Conservation (phyloP, 2,329 filamentous ascomycete species). For the Cladobotryum protrusum region DNA sequence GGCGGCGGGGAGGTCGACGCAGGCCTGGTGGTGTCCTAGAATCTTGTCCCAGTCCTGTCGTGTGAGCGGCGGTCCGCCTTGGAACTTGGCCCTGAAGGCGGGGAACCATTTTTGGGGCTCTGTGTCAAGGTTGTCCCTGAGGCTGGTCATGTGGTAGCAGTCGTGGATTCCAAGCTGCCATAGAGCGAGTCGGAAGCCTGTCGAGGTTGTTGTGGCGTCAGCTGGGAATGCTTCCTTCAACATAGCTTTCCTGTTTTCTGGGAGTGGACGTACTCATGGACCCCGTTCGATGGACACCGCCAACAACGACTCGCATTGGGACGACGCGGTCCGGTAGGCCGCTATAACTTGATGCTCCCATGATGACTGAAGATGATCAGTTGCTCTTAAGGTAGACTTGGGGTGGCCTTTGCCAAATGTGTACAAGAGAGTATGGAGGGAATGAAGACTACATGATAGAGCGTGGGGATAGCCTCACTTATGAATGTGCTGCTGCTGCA, state of each 20-base stretch:
- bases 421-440: no score
- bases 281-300: constrained; percentile 33
- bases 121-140: constrained; percentile 20
- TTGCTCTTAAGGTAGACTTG: no score
- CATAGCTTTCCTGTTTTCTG: not conserved
- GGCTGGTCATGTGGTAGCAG: constrained; percentile 31
- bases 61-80: constrained; percentile 23
- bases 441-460: no score
- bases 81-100: constrained; percentile 28
- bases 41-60: constrained; percentile 40
- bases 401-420: no score
- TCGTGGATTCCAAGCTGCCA: constrained; percentile 31
- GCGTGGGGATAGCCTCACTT: no score
- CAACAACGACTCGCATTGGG: constrained; percentile 35
- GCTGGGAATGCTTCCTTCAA: constrained; percentile 1
- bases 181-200: constrained; percentile 30
- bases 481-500: no score
- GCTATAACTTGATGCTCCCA: not conserved
- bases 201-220: not conserved
- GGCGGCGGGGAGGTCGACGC: constrained; percentile 49
- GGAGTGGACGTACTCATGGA: constrained; percentile 28
- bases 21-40: constrained; percentile 42
- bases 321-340: constrained; percentile 24
- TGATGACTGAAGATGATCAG: no score
- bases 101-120: constrained; percentile 25